A percentile compares a stretch with the other conserved stretches of the same genome.
These are phyloP conservation scores for Schwanniomyces pseudopolymorphus DNA, from an alignment of 805 yeast species.

Conservation along the genomic window DNA sequence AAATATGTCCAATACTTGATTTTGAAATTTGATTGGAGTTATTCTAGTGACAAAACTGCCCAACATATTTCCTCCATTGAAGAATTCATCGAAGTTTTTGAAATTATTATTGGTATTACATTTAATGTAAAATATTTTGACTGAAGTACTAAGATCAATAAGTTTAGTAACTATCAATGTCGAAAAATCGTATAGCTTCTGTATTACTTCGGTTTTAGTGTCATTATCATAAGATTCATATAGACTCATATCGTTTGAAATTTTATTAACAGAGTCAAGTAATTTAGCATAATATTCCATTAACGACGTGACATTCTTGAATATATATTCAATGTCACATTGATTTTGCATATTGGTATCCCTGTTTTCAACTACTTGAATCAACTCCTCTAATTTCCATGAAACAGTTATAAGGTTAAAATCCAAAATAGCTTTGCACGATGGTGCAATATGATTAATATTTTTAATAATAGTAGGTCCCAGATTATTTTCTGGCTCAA, in stretches of 20 bases:
- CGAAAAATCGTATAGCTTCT: conserved; percentile 22
- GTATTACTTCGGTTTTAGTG: conserved; percentile 9
- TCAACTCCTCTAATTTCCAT: conserved; percentile 36
- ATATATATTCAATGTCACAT: conserved; percentile 21
- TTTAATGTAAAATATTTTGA: conserved; percentile 34
- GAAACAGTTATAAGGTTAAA: conserved; percentile 25
- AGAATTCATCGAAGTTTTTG: conserved; percentile 33
- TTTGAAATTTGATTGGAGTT: conserved; percentile 28
- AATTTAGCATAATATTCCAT: conserved; percentile 11
- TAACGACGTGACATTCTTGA: conserved; percentile 18
- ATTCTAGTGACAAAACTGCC: conserved; percentile 17
- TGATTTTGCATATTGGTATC: conserved; percentile 18
- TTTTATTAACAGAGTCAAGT: conserved; percentile 8
- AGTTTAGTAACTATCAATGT: conserved; percentile 22
- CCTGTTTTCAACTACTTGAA: conserved; percentile 17
- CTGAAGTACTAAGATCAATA: conserved; percentile 32
- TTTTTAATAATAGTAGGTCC: conserved; percentile 8
- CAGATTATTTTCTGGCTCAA: conserved; percentile 17
- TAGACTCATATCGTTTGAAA: background rate
- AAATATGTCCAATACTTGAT: conserved; percentile 40
- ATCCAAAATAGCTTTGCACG: conserved; percentile 21
- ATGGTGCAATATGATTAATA: conserved; percentile 6
- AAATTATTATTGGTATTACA: conserved; percentile 26
- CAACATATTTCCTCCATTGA: conserved; percentile 17
- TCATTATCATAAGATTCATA: conserved; percentile 1